Conservation (phyloP, 192 early-diverging fungal species). For the Coemansia sp. region DNA sequence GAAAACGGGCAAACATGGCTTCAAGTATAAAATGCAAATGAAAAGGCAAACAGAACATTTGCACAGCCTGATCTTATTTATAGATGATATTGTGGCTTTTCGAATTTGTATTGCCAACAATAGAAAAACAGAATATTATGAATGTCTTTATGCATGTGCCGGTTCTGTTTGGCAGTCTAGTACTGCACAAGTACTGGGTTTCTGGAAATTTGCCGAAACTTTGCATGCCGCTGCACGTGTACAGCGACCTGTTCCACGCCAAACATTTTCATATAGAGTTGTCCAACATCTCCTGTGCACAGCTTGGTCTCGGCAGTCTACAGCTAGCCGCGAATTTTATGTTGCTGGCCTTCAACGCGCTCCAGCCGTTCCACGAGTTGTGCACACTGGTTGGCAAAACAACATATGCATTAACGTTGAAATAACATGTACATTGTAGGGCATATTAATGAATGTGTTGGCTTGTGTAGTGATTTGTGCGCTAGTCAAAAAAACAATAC, state of each 20-base stretch:
- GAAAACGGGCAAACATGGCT: constrained; percentile 3
- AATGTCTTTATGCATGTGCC: neutral
- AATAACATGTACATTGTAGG: too few relatives aligned
- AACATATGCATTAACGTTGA: neutral
- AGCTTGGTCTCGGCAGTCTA: neutral
- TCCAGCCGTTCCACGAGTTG: constrained; percentile 32
- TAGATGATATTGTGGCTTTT: too few relatives aligned
- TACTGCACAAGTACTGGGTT: constrained; percentile 12
- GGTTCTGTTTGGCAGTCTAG: constrained; percentile 25
- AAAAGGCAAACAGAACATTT: neutral
- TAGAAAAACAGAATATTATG: neutral
- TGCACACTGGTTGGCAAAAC: constrained; percentile 28
- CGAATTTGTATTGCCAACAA: neutral
- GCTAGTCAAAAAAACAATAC: too few relatives aligned
- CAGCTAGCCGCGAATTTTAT: constrained; percentile 9
- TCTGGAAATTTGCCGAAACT: neutral
- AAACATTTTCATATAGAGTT: constrained; percentile 28
- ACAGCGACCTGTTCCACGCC: constrained; percentile 21
- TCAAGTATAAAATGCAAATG: neutral
- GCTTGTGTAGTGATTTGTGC: too few relatives aligned
- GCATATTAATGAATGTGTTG: too few relatives aligned
- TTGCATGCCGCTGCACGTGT: constrained; percentile 13
- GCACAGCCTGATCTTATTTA: too few relatives aligned
- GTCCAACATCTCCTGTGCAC: constrained; percentile 11
- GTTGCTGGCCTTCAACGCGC: constrained; percentile 17